phyloP scores from a whole-genome alignment of 176 grass and related monocot genomes.

The Paspalum notatum region DNA sequence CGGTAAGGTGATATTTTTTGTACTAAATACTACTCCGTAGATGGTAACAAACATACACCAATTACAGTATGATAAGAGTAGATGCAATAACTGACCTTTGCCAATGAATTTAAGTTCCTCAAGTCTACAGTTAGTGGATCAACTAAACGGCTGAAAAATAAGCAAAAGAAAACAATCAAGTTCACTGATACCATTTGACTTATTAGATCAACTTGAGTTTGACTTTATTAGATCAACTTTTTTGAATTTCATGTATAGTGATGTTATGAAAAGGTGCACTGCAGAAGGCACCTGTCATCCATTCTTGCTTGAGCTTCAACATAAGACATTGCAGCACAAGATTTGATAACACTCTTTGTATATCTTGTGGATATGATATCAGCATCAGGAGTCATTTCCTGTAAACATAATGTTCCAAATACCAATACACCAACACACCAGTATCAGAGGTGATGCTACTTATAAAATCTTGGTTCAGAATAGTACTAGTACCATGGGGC shows the following conservation, averaged over 20 bases:
- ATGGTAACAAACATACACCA: not conserved
- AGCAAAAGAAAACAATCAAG: conserved; percentile 26
- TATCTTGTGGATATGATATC: conserved; percentile 83
- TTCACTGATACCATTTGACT: conserved; percentile 26
- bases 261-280: conserved; percentile 27
- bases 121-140: conserved; percentile 92
- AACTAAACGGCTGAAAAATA: conserved; percentile 76
- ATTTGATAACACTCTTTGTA: conserved; percentile 94
- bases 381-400: conserved; percentile 96
- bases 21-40: not conserved
- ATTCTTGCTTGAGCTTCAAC: conserved; percentile 98
- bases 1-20: not conserved
- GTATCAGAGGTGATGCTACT: conserved; percentile 6
- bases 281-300: conserved; percentile 81
- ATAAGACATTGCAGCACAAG: conserved; percentile 98
- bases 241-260: conserved; percentile 33
- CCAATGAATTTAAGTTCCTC: conserved; percentile 90
- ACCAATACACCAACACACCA: conserved; percentile 14
- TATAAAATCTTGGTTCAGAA: conserved; percentile 17
- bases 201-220: conserved; percentile 13
- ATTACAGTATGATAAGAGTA: conserved; percentile 4
- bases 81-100: conserved; percentile 71
- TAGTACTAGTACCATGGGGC: not conserved
- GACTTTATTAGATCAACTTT: no score
- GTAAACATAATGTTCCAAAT: conserved; percentile 39